These are phyloP conservation scores for Ormosia semicastrata DNA, from an alignment of 306 rosid genomes.

Conservation along the genomic window DNA sequence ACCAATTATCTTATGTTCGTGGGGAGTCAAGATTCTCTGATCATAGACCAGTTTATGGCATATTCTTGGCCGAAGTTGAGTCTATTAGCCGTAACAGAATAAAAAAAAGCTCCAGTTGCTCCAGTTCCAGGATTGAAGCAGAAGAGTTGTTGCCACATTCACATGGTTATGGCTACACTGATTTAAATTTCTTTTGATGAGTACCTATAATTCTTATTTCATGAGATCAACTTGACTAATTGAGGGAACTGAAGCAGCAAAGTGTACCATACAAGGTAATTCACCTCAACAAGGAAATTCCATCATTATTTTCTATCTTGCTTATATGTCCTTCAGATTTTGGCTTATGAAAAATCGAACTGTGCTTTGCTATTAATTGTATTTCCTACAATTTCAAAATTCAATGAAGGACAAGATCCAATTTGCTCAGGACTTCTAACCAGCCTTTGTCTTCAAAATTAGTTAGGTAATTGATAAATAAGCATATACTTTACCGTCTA, in stretches of 20 bases:
- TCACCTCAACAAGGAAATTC: background rate
- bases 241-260: conserved; percentile 24
- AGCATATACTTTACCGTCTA: background rate
- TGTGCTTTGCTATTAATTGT: conserved; percentile 2
- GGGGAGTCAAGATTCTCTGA: conserved; percentile 90
- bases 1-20: conserved; percentile 76
- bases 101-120: conserved; percentile 68
- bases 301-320: background rate
- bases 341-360: background rate
- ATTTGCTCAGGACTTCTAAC: background rate
- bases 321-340: background rate
- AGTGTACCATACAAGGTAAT: conserved; percentile 31
- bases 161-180: conserved; percentile 49
- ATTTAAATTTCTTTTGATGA: conserved; percentile 52
- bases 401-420: background rate
- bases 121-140: conserved; percentile 76
- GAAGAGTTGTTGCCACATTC: conserved; percentile 73
- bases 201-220: conserved; percentile 11
- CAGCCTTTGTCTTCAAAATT: background rate
- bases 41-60: conserved; percentile 80
- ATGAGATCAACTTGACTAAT: background rate
- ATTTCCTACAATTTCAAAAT: conserved; percentile 3
- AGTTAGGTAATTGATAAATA: background rate
- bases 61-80: conserved; percentile 73
- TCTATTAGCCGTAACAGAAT: conserved; percentile 58